Percentiles rank a stretch among this genome's conserved stretches.
These are phyloP conservation scores for Amborella trichopoda DNA, from an alignment of 164 flowering plant genomes.

Conservation along the genomic window DNA sequence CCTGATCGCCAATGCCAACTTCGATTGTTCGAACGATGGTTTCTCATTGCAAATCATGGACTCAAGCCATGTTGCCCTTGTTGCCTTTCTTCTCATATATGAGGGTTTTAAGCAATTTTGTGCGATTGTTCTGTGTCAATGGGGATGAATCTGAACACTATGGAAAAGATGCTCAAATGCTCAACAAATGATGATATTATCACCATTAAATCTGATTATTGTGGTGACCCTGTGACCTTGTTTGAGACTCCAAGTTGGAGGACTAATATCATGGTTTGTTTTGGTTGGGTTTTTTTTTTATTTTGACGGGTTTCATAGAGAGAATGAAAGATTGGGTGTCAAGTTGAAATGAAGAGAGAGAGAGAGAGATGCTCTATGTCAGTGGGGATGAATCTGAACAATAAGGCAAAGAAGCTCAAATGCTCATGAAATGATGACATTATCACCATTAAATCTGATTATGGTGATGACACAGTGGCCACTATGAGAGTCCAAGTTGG, in stretches of 20 bases:
- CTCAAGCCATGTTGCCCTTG: conserved; percentile 45
- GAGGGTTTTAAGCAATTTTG: conserved; percentile 46
- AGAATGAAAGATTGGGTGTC: too few species aligned
- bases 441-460: conserved; percentile 41
- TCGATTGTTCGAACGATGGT: conserved; percentile 46
- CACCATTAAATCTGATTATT: too few species aligned
- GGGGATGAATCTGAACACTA: too few species aligned
- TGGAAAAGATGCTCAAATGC: too few species aligned
- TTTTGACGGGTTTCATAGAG: too few species aligned
- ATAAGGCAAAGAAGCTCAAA: conserved; percentile 36
- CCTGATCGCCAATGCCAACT: conserved; percentile 40
- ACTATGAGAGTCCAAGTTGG: conserved; percentile 42
- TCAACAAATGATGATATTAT: too few species aligned
- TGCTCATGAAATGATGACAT: conserved; percentile 43
- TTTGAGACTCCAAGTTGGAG: too few species aligned
- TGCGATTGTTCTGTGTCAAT: conserved; percentile 36
- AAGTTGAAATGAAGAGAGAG: too few species aligned
- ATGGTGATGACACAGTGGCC: conserved; percentile 30
- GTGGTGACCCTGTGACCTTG: too few species aligned
- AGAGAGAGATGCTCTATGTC: too few species aligned
- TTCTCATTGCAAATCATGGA: conserved; percentile 52
- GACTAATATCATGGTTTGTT: too few species aligned
- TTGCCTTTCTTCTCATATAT: conserved; percentile 35
- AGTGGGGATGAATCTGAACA: conserved; percentile 43
- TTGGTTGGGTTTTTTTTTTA: too few species aligned